Base-by-base conservation (phyloP, 73 alveolate species). In the Paramecium tetraurelia region DNA sequence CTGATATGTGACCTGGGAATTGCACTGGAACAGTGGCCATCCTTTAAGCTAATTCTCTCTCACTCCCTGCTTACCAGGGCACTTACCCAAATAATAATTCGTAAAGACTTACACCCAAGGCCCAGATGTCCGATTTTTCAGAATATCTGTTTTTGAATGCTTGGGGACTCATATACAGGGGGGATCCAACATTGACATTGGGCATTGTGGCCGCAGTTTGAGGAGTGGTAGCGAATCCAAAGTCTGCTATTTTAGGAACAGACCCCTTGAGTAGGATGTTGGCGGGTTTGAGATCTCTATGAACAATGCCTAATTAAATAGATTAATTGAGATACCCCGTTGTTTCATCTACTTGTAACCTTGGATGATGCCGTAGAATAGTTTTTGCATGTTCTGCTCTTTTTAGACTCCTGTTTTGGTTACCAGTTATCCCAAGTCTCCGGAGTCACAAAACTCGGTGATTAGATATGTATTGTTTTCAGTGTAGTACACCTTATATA, bases 211-310 rank as follows among this genome's bases (percentile, higher is more conserved):
- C 27, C 21, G 63, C 92, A 24, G 90, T 71, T 22, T 38, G 40
- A 27, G 87, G 86, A 44, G 90, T 80, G 7, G 90, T 80, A 9
- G 90, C 90, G 16, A 89, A 89, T 70, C 94, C 94, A 71, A 89
- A 89, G 50, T 89, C 94, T 89, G 94, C 94, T 8, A 89, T 89
- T 40, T 89, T 89, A 18, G 87, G 85, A 8, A 70, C 50, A 6
- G 88, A 72, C 31, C 75, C 63, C 35, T 89, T 89, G 18, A 89
- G 80, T 11, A 89, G 50, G 0, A 89, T 89, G 20, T 89, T 89
- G 24, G 94, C 94, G 1, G 94, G 94, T 70, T 89, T 89, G 10
- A 89, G 58, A 59, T 89, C 94, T 71, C 94, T 69, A 59, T 89
- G 94, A 4, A 89, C 92, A 44, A 89, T 89, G 14, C 87, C 87